Evolutionary conservation across 1,284 basidiomycete genomes (phyloP).

Genomic region (Moniliella sp.): DNA sequence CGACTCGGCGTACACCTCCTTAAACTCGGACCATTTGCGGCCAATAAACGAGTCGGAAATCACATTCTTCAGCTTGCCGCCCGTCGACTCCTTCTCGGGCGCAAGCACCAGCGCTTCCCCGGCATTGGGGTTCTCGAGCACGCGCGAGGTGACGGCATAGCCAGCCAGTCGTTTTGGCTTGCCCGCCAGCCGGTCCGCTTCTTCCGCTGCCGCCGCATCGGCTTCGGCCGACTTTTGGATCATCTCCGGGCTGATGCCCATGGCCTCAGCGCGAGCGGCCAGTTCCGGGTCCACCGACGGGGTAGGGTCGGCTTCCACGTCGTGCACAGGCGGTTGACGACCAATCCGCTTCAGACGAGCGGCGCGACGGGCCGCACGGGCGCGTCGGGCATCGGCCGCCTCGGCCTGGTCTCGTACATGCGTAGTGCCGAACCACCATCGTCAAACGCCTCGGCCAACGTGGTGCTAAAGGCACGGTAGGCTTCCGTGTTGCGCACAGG

Average conservation of each 20-base stretch:
- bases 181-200: too few species aligned
- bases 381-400: constrained; percentile 51
- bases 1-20: constrained; percentile 55
- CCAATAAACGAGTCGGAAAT: too few species aligned
- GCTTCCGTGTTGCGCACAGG: constrained; percentile 72
- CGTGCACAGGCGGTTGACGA: constrained; percentile 13
- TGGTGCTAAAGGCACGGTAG: constrained; percentile 74
- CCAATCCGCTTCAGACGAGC: constrained; percentile 27
- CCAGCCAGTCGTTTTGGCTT: constrained; percentile 13
- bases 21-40: constrained; percentile 7
- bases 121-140: constrained; percentile 11
- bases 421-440: constrained; percentile 57
- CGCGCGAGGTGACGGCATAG: constrained; percentile 14
- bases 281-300: not conserved
- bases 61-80: too few species aligned
- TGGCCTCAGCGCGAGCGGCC: not conserved
- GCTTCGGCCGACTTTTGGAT: not conserved
- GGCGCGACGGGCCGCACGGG: constrained; percentile 35
- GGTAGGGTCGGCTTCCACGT: constrained; percentile 13
- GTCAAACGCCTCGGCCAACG: constrained; percentile 76
- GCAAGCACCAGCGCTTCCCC: constrained; percentile 17
- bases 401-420: constrained; percentile 35
- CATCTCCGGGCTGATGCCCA: not conserved
- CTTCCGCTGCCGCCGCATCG: not conserved
- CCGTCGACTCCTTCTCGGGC: constrained; percentile 18